Conservation (phyloP, 148 eudicot genomes). For the Silene latifolia region DNA sequence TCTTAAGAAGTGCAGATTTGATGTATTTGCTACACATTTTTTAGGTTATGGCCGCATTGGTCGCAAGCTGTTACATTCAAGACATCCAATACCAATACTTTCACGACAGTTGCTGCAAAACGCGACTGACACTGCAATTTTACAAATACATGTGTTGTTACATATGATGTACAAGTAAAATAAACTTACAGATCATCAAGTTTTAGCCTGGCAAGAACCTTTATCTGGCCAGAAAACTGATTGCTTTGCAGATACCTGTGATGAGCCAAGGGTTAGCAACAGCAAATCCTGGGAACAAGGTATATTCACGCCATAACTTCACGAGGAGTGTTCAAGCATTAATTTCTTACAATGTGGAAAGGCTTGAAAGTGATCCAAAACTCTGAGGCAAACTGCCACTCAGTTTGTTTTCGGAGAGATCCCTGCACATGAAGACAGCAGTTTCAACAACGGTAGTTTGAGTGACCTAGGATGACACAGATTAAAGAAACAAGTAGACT, state of each 20-base stretch:
- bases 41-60: not conserved
- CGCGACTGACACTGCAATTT: not conserved
- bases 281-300: not conserved
- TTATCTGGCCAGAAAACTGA: conserved; percentile 56
- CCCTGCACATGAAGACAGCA: conserved; percentile 40
- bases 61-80: not conserved
- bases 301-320: conserved; percentile 3
- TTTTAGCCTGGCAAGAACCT: conserved; percentile 46
- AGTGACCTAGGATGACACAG: not conserved
- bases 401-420: conserved; percentile 53
- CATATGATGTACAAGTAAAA: not conserved
- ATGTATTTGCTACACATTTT: not conserved
- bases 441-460: not conserved
- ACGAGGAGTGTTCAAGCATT: conserved; percentile 8
- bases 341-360: conserved; percentile 42
- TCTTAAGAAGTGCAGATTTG: not conserved
- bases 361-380: conserved; percentile 45
- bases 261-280: conserved; percentile 20
- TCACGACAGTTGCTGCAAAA: not conserved
- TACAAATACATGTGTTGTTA: not conserved
- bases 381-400: conserved; percentile 53
- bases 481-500: too few relatives aligned
- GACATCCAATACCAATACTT: not conserved
- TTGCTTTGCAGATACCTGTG: conserved; percentile 56
- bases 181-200: conserved; percentile 59